Evolutionary conservation across 2,329 filamentous ascomycete species (phyloP).

Genomic region (Aureobasidium pullulans): DNA sequence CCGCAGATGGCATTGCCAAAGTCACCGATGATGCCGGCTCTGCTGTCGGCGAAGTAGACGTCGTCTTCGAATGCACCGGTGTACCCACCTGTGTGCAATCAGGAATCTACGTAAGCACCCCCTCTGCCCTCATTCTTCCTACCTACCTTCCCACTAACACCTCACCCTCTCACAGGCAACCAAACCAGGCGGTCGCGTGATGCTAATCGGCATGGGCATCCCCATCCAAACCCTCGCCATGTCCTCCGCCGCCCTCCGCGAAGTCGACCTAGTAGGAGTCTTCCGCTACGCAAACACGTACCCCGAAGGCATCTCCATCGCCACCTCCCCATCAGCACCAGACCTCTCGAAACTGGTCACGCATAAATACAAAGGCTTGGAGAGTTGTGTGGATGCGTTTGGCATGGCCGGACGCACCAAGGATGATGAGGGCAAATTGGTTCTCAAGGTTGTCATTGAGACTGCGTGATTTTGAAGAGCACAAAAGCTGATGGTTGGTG

Average conservation of each 20-base stretch:
- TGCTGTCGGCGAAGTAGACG: constrained; percentile 51
- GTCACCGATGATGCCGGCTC: constrained; percentile 26
- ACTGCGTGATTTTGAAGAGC: constrained; percentile 17
- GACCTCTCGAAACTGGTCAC: constrained; percentile 66
- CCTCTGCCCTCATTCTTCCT: too few species aligned
- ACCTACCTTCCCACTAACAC: too few species aligned
- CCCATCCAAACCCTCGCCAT: constrained; percentile 68
- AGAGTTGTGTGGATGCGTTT: constrained; percentile 56
- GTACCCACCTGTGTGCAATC: constrained; percentile 69
- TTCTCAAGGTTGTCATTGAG: constrained; percentile 61
- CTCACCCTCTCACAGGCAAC: constrained; percentile 38
- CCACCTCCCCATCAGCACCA: constrained; percentile 47
- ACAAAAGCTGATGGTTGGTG: neutral
- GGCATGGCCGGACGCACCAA: constrained; percentile 62
- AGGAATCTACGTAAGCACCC: constrained; percentile 58
- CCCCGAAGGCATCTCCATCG: constrained; percentile 58
- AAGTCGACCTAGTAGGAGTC: constrained; percentile 71
- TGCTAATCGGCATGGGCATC: constrained; percentile 75
- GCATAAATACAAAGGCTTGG: constrained; percentile 60
- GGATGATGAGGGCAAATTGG: constrained; percentile 60
- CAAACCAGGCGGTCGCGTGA: constrained; percentile 60
- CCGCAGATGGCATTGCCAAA: constrained; percentile 36
- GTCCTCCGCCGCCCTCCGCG: constrained; percentile 63
- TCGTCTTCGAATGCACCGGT: constrained; percentile 70
- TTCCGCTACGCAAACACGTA: constrained; percentile 75